Conservation (phyloP, 2,329 filamentous ascomycete genomes). For the Annulohypoxylon truncatum region DNA sequence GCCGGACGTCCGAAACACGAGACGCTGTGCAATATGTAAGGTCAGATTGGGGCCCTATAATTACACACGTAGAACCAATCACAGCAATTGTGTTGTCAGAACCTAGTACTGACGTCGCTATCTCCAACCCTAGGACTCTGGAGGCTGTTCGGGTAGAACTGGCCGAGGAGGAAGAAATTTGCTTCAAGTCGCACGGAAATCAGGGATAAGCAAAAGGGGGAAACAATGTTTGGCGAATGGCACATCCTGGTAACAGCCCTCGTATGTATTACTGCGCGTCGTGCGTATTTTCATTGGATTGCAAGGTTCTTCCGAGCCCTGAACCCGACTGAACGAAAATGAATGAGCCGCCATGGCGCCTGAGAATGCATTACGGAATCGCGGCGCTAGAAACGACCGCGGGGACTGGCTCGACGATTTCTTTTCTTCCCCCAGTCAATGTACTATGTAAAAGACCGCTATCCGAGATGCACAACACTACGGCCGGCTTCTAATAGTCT, state of each 20-base stretch:
- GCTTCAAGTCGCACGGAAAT: neutral
- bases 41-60: neutral
- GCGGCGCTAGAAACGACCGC: constrained; percentile 6
- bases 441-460: neutral
- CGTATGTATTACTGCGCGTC: neutral
- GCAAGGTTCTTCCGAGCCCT: neutral
- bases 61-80: constrained; percentile 1
- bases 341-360: neutral
- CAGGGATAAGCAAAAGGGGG: constrained; percentile 9
- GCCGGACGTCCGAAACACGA: constrained; percentile 31
- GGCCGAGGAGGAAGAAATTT: neutral
- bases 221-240: neutral
- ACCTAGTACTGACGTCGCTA: neutral
- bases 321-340: constrained; percentile 2
- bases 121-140: neutral
- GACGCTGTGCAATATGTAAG: constrained; percentile 11
- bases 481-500: constrained; percentile 1
- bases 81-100: constrained; percentile 4
- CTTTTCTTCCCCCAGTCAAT: neutral
- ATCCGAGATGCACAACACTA: neutral
- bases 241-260: constrained; percentile 4
- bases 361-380: constrained; percentile 5
- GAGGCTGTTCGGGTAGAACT: neutral
- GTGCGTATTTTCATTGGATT: constrained; percentile 17
- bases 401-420: neutral